Evolutionary conservation across 352 stramenopile species (phyloP), one percentile per base, ranked within the genome.

Genomic region (Pseudoperonospora humuli): DNA sequence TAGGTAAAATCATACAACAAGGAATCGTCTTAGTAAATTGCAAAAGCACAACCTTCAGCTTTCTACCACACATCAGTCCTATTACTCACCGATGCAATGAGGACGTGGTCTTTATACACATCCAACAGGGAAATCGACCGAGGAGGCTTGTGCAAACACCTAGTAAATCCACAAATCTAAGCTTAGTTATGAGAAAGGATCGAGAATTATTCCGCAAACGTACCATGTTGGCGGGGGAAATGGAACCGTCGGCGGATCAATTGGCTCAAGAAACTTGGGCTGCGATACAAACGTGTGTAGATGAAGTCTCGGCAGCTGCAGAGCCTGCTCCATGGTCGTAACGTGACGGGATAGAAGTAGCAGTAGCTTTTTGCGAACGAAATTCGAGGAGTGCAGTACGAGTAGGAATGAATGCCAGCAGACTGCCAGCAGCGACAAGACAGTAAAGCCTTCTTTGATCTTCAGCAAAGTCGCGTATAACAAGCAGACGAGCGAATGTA

Each of bases 81-180:
- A n/a, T n/a, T n/a, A 54, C 70, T 25, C 50, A 91, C 76, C 47
- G 76, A 89, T 2, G 66, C 74, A 48, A 92, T 66, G 11, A 87
- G 59, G 15, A 89, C 76, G 45, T 92, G 72, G 39, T 78, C 70
- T 50, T 92, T 92, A 63, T 83, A 87, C 28, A 87, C 79, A 21
- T 92, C 79, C 11, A 92, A 46, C 17, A 92, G 44, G 1, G 76
- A 69, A 31, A 92, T 72, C 0, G 74, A 29, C 3, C 62, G 64
- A 15, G 76, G 79, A 18, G 78, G 71, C 17, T 79, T 49, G 31
- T 74, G 61, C 36, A 77, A 10, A 39, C 60, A 74, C 65, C 65
- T 75, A 33, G 7, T 9, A 13, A 25, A 48, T 20, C 29, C 26
- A 34, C 17, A 29, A 7, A 26, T 26, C 23, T 26, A 26, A n/a